phyloP scores from a whole-genome alignment of 2,329 filamentous ascomycete species.

The Xylariales sp. region DNA sequence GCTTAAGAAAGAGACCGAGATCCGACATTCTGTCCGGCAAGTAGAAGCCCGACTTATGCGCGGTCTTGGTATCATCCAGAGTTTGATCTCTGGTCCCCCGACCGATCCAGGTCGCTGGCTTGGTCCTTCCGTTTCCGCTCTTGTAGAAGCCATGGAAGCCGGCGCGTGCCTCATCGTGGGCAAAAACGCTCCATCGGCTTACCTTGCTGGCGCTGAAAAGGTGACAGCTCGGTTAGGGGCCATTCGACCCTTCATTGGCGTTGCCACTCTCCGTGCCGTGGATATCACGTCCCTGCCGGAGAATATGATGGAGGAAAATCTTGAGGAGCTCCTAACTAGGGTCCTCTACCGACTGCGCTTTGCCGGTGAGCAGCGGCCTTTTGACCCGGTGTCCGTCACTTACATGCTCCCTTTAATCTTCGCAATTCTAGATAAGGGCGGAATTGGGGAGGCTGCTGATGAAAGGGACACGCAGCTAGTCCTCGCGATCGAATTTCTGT shows the following conservation, averaged over 20 bases:
- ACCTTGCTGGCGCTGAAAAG: slow-evolving; percentile 81
- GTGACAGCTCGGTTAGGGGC: slow-evolving; percentile 79
- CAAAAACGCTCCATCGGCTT: slow-evolving; percentile 80
- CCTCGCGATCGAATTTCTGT: slow-evolving; percentile 86
- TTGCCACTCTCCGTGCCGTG: slow-evolving; percentile 84
- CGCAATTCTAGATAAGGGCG: slow-evolving; percentile 80
- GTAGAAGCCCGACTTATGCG: slow-evolving; percentile 79
- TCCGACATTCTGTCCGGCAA: slow-evolving; percentile 77
- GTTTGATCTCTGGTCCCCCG: slow-evolving; percentile 86
- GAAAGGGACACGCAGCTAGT: slow-evolving; percentile 91
- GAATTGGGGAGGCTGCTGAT: slow-evolving; percentile 77
- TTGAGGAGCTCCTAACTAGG: slow-evolving; percentile 86
- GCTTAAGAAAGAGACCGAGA: slow-evolving; percentile 84
- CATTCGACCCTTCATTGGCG: slow-evolving; percentile 84
- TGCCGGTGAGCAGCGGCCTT: slow-evolving; percentile 90
- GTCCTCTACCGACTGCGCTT: slow-evolving; percentile 92
- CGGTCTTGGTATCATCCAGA: slow-evolving; percentile 86
- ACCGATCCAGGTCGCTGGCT: slow-evolving; percentile 92
- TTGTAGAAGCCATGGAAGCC: slow-evolving; percentile 80
- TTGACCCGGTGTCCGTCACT: slow-evolving; percentile 87
- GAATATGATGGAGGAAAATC: slow-evolving; percentile 79
- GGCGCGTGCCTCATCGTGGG: slow-evolving; percentile 86
- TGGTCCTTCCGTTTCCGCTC: slow-evolving; percentile 77
- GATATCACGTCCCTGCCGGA: slow-evolving; percentile 78
- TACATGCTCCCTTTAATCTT: slow-evolving; percentile 89